Evolutionary conservation across 768 basidiomycete genomes (phyloP), one percentile per base, ranked within the genome.

Genomic region (Lyophyllum decastes): DNA sequence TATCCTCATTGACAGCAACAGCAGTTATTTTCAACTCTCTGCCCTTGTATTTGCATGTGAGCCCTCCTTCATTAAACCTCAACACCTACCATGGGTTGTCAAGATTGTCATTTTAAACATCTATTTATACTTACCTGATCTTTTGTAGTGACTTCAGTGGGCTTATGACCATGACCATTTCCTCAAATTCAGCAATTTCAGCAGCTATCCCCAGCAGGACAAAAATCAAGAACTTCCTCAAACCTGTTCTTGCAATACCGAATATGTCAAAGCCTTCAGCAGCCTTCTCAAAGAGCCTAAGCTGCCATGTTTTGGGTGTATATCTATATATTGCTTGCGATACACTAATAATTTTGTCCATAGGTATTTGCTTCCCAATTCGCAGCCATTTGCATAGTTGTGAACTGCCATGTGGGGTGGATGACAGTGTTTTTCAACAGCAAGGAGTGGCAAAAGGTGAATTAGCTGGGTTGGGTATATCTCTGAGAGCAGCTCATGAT

Each of bases 81-180:
- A 46, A 30, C 6, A 58, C 57, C 57, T 52, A n/a, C n/a, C n/a
- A n/a, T n/a, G n/a, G n/a, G n/a, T n/a, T n/a, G n/a, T n/a, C n/a
- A n/a, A n/a, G n/a, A n/a, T n/a, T n/a, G n/a, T n/a, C n/a, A n/a
- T n/a, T n/a, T n/a, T n/a, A n/a, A n/a, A n/a, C n/a, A n/a, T n/a
- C n/a, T n/a, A n/a, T n/a, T n/a, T n/a, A 19, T 8, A 53, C 43
- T 53, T 2, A 53, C 41, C 52, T 53, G 57, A 50, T 57, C 30
- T 58, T 54, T 22, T 62, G 52, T 21, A 62, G 53, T 40, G 61
- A 55, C 21, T 58, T 58, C 44, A 62, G 44, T 19, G 61, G 61
- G 27, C 57, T 55, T 14, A 62, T 52, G 19, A 62, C 54, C 33
- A 62, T 54, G 17, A 62, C 50, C 4, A 48, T 8, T 2, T 57